Conservation (phyloP, 805 yeast species). For the Teunomyces pallodes region DNA sequence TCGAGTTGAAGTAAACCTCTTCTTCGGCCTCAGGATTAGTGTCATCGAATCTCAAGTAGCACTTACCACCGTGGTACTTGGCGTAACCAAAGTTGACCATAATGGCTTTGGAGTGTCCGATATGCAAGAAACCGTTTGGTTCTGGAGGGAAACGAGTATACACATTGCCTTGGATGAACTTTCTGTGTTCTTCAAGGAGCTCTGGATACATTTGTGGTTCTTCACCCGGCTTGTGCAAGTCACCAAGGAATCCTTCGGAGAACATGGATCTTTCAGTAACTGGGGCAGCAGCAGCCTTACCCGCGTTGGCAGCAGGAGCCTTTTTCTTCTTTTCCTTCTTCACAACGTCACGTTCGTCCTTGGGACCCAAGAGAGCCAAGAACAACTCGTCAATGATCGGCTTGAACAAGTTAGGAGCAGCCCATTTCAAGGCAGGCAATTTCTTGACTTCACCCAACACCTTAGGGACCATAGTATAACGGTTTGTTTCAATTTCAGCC, state of each 20-base stretch:
- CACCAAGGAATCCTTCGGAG: constrained; percentile 92
- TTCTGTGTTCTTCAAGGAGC: constrained; percentile 75
- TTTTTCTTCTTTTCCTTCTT: constrained; percentile 72
- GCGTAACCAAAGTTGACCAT: constrained; percentile 99
- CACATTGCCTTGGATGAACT: constrained; percentile 76
- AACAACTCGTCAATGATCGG: constrained; percentile 80
- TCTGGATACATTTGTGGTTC: constrained; percentile 90
- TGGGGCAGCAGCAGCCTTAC: constrained; percentile 18
- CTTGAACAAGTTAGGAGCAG: constrained; percentile 81
- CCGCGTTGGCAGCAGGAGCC: constrained; percentile 17
- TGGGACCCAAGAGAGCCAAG: constrained; percentile 80
- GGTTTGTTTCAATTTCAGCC: constrained; percentile 59
- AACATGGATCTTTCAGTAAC: constrained; percentile 68
- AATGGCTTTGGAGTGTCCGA: constrained; percentile 97
- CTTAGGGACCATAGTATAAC: constrained; percentile 78
- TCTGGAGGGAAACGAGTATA: constrained; percentile 98
- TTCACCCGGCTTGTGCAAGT: constrained; percentile 91
- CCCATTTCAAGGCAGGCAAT: constrained; percentile 83
- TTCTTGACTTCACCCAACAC: constrained; percentile 75
- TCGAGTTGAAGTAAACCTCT: constrained; percentile 82
- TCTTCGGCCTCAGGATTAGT: constrained; percentile 99
- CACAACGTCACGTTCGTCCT: constrained; percentile 87
- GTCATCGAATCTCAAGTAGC: constrained; percentile 93
- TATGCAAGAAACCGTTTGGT: constrained; percentile 96
- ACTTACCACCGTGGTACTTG: constrained; percentile 76